Percentiles rank a stretch among this genome's conserved stretches.
Evolutionary conservation across 108 stramenopile species (phyloP).

Genomic region (Skeletonema marinoi): DNA sequence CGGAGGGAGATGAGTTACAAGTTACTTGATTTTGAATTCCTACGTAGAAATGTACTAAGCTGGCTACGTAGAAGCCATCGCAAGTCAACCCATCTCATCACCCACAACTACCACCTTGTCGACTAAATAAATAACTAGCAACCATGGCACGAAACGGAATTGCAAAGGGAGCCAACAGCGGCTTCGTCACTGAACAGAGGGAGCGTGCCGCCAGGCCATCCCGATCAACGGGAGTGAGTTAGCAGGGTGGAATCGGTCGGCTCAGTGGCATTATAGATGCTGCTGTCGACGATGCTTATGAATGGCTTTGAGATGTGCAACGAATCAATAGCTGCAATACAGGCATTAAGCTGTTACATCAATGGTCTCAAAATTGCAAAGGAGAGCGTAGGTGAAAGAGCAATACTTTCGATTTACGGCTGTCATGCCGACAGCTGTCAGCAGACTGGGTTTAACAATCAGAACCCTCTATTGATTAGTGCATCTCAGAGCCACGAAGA

Average conservation of each 20-base stretch:
- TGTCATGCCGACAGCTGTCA: background rate
- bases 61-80: background rate
- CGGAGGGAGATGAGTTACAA: background rate
- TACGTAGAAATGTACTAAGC: background rate
- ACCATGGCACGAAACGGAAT: conserved; percentile 85
- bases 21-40: conserved; percentile 16
- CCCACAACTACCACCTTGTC: conserved; percentile 5
- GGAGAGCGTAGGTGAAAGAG: background rate
- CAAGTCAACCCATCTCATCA: background rate
- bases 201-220: conserved; percentile 69
- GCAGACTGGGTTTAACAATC: background rate
- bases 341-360: background rate
- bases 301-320: background rate
- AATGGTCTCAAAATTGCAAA: background rate
- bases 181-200: conserved; percentile 70
- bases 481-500: background rate
- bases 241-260: background rate
- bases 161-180: conserved; percentile 83
- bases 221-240: conserved; percentile 81
- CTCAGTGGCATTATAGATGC: background rate
- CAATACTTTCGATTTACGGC: background rate
- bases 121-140: conserved; percentile 1
- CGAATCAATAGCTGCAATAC: conserved; percentile 1
- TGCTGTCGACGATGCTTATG: background rate
- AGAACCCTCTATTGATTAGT: background rate